phyloP scores from a whole-genome alignment of 176 grass and related monocot genomes.

The Secale cereale region DNA sequence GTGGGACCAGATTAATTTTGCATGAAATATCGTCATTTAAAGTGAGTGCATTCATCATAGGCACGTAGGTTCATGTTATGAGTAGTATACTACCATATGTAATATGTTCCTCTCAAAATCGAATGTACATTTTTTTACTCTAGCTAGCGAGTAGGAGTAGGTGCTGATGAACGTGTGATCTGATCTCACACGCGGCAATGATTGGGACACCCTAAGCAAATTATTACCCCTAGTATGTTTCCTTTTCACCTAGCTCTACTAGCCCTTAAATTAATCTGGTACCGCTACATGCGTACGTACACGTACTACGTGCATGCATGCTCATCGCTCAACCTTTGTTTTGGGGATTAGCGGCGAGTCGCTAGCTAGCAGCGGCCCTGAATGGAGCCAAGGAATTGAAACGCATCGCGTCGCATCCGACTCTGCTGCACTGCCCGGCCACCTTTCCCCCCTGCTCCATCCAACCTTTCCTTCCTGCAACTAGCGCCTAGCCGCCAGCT shows the following conservation, averaged over 20 bases:
- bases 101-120: neutral
- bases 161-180: slow-evolving; percentile 20
- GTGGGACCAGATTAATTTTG: no score
- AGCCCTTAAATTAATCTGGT: slow-evolving; percentile 8
- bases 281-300: neutral
- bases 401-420: slow-evolving; percentile 5
- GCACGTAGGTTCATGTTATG: neutral
- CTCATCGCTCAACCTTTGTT: neutral
- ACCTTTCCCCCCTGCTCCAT: slow-evolving; percentile 25
- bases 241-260: slow-evolving; percentile 10
- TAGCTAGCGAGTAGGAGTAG: neutral
- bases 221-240: slow-evolving; percentile 38
- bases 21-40: neutral
- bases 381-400: slow-evolving; percentile 32
- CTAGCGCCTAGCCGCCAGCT: neutral
- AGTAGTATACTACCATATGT: neutral
- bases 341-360: slow-evolving; percentile 21
- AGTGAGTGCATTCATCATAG: neutral
- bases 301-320: neutral
- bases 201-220: slow-evolving; percentile 46
- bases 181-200: slow-evolving; percentile 20
- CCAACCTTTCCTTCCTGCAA: slow-evolving; percentile 33
- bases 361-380: neutral
- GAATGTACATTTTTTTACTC: neutral
- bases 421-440: neutral